Conservation (phyloP, 176 grass and related monocot genomes). For the Musa schizocarpa region DNA sequence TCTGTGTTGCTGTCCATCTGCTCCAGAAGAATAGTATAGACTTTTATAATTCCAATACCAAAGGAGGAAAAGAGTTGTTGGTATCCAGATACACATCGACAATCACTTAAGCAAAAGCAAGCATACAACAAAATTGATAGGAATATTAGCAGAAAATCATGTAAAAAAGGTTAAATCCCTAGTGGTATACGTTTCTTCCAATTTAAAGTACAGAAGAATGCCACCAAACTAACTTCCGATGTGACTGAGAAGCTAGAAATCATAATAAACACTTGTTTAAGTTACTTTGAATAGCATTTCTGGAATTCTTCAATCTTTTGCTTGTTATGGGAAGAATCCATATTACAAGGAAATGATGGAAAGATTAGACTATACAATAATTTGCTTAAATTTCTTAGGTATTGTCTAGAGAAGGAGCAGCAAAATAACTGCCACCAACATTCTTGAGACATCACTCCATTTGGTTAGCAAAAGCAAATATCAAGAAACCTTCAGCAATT, state of each 20-base stretch:
- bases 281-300: not conserved
- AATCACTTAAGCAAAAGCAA: not conserved
- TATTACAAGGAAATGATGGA: not conserved
- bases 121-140: no score
- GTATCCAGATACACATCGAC: not conserved
- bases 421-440: not conserved
- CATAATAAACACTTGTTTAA: not conserved
- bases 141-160: not conserved
- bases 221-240: not conserved
- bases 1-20: conserved; percentile 96
- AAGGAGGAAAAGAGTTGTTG: not conserved
- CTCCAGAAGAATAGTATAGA: conserved; percentile 8
- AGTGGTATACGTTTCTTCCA: not conserved
- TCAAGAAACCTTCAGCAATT: not conserved
- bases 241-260: not conserved
- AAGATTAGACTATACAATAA: not conserved
- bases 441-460: not conserved
- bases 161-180: not conserved
- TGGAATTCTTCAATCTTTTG: not conserved
- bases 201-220: not conserved
- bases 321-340: not conserved
- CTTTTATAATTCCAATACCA: not conserved
- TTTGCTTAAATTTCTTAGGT: not conserved
- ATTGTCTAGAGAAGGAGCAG: not conserved
- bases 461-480: not conserved